Evolutionary conservation across 2,329 filamentous ascomycete genomes (phyloP), one percentile per base, ranked within the genome.

Genomic region (Trichoderma lentiforme): DNA sequence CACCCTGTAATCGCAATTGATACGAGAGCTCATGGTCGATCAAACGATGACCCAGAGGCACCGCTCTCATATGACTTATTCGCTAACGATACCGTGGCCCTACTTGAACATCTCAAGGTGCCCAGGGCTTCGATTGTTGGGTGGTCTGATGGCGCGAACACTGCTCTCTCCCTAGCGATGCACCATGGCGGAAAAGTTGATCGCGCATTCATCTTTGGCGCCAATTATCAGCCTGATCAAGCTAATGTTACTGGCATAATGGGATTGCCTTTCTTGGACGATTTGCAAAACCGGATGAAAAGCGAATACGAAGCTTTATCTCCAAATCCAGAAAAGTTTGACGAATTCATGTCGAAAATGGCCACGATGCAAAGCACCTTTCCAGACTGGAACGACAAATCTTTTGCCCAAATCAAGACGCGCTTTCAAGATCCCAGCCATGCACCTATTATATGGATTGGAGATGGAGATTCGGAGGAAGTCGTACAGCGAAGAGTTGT

Each of bases 121-220:
- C 9, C 66, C 0, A 60, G 5, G 24, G 32, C 53, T 60, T 30
- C 34, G 14, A 7, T 69, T 36, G 32, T 36, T 21, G 66, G 66
- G 2, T 69, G 66, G 66, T 69, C 66, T 6, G 66, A 69, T 28
- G 66, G 66, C n/a, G 66, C 66, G n/a, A 69, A 69, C 18, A 69
- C 66, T 4, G 53, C 43, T 8, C 66, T 69, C 9, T 57, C 66
- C n/a, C 18, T 69, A 30, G 66, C 53, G 1, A 69, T 69, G 66
- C 30, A n/a, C 14, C 39, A 61, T 28, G 47, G 34, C 34, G 53
- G 26, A 21, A 69, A 36, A 24, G 5, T 69, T 9, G 53, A 69
- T 24, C 66, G 66, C 18, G 53, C 53, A 11, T 69, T 69, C 4
- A 14, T 60, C n/a, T 69, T 69, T 28, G 66, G 53, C 4, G 66